A percentile compares a stretch with the other conserved stretches of the same genome.
Evolutionary conservation across 176 grass and related monocot genomes (phyloP).

Genomic region (Alloteropsis semialata): DNA sequence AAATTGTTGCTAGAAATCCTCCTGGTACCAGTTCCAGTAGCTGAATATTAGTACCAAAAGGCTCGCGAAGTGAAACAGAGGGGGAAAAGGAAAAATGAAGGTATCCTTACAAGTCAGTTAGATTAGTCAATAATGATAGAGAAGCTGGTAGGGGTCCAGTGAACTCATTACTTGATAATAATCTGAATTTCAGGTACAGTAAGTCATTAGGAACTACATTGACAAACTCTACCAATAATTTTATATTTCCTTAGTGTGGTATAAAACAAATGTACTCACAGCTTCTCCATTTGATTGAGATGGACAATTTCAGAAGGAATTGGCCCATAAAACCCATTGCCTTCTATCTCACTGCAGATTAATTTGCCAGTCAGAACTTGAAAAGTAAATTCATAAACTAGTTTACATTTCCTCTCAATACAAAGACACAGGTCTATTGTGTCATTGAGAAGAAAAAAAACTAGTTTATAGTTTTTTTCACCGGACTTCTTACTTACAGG

Average conservation of each 20-base stretch:
- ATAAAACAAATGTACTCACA: conserved; percentile 48
- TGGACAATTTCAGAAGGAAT: conserved; percentile 53
- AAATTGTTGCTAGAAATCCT: conserved; percentile 86
- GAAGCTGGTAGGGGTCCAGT: conserved; percentile 54
- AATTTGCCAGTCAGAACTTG: neutral
- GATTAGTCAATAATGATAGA: conserved; percentile 65
- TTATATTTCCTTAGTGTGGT: neutral
- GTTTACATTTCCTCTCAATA: no score
- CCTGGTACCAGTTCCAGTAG: conserved; percentile 41
- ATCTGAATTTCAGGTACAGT: conserved; percentile 42
- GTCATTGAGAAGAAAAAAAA: neutral
- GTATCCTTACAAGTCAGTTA: conserved; percentile 77
- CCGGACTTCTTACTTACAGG: conserved; percentile 51
- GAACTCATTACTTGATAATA: conserved; percentile 82
- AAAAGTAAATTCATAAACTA: neutral
- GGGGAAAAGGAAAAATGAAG: neutral
- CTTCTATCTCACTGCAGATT: conserved; percentile 70
- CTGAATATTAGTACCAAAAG: neutral
- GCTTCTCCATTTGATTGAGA: conserved; percentile 56
- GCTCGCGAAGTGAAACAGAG: neutral
- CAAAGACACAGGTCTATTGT: no score
- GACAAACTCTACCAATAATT: neutral
- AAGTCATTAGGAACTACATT: conserved; percentile 15
- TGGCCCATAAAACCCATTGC: conserved; percentile 55
- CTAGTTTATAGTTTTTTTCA: neutral